Base-by-base conservation (phyloP, 1,139 yeast genomes). In the Waltiozyma sp. region DNA sequence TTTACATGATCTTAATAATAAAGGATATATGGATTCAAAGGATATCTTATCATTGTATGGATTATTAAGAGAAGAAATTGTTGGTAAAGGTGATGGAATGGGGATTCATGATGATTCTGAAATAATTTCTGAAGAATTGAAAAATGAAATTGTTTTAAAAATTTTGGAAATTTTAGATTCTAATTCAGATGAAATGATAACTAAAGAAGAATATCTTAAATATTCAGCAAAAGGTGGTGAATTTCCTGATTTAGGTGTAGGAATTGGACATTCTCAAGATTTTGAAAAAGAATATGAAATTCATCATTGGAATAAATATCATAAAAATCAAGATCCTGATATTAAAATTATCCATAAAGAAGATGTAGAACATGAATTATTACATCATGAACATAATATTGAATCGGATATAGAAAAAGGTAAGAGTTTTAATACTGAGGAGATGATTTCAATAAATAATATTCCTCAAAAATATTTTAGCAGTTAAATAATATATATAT, bases 231-330 rank as follows among this genome's bases (percentile, higher is more conserved):
- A 62, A 9, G 94, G 94, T 6, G 82, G 84, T 2, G 75, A 75
- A 49, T 73, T 91, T 57, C 97, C 97, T 1, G 97, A 91, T 61
- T 78, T 88, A 59, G 95, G 96, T 9, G 80, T 81, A 49, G 97
- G 96, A 19, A 91, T 86, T n/a, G 97, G 98, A 16, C 97, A 89
- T 59, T 97, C 89, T 63, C 82, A 89, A 41, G 96, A 87, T 63
- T 91, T 88, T 57, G 98, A 91, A 62, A 74, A 77, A 51, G 97
- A 89, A 59, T 89, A 88, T 57, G 96, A 89, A 55, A 80, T 85
- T 48, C 97, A 91, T 60, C 97, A 91, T 61, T 91, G 97, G 96
- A 76, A 80, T 49, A 69, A 87, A 61, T 85, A 74, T 60, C 97
- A 91, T 61, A 75, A 80, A 42, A 77, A 84, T 48, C 65, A 72